Conservation (phyloP, 345 rosid species). For the Camelina neglecta region DNA sequence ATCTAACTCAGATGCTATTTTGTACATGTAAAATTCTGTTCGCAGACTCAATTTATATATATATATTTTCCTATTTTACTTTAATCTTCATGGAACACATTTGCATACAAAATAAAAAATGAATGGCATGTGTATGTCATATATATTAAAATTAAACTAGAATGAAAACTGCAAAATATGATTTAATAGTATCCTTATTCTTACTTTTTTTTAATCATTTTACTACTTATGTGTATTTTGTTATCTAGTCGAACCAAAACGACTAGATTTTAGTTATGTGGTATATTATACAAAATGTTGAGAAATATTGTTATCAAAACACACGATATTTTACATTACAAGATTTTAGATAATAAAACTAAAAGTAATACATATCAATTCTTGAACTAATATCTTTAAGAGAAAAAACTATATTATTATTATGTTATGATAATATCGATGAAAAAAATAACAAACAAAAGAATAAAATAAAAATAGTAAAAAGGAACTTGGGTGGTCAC, state of each 20-base stretch:
- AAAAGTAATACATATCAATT: background rate
- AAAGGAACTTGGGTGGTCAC: constrained; percentile 34
- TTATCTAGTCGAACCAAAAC: background rate
- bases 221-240: background rate
- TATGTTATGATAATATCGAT: background rate
- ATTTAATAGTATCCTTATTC: background rate
- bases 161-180: background rate
- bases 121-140: background rate
- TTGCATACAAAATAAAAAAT: background rate
- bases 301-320: background rate
- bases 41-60: background rate
- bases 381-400: background rate
- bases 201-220: background rate
- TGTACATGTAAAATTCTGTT: constrained; percentile 8
- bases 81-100: background rate
- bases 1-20: constrained; percentile 36
- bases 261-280: background rate
- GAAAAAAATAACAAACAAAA: background rate
- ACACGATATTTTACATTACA: background rate
- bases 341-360: no score
- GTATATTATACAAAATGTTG: no score
- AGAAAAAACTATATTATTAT: background rate
- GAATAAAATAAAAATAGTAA: background rate
- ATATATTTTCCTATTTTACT: background rate
- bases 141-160: background rate